phyloP scores from a whole-genome alignment of 2,329 filamentous ascomycete species.

The Cadophora sp. region DNA sequence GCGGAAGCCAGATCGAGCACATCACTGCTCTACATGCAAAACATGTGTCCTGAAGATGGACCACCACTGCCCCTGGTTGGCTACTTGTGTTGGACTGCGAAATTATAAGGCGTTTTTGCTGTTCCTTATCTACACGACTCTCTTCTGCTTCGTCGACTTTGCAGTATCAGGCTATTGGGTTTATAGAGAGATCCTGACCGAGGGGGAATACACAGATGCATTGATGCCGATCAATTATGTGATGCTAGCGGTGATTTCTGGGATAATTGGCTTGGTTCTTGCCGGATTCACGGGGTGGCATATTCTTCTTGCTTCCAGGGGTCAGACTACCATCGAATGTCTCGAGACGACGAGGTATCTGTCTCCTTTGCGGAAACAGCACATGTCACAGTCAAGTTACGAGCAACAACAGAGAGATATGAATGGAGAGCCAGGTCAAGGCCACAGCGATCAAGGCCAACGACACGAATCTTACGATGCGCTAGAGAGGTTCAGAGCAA shows the following conservation, averaged over 20 bases:
- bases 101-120: conserved; percentile 97
- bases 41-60: conserved; percentile 99
- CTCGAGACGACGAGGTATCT: conserved; percentile 96
- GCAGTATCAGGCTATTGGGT: conserved; percentile 81
- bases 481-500: conserved; percentile 68
- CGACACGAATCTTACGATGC: conserved; percentile 50
- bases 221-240: conserved; percentile 91
- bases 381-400: conserved; percentile 54
- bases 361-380: conserved; percentile 74
- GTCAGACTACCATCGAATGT: conserved; percentile 94
- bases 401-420: conserved; percentile 81
- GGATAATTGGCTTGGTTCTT: conserved; percentile 90
- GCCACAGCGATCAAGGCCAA: conserved; percentile 22
- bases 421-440: conserved; percentile 29
- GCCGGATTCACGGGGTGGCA: conserved; percentile 93
- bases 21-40: conserved; percentile 95
- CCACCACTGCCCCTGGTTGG: conserved; percentile 98
- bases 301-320: conserved; percentile 77
- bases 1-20: conserved; percentile 91
- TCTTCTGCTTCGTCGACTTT: conserved; percentile 86
- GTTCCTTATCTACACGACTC: conserved; percentile 86
- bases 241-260: conserved; percentile 82
- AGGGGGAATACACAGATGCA: conserved; percentile 74
- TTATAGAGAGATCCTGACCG: conserved; percentile 79
- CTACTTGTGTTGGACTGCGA: conserved; percentile 89